phyloP scores from a whole-genome alignment of 164 flowering plant genomes.

The Houttuynia cordata region DNA sequence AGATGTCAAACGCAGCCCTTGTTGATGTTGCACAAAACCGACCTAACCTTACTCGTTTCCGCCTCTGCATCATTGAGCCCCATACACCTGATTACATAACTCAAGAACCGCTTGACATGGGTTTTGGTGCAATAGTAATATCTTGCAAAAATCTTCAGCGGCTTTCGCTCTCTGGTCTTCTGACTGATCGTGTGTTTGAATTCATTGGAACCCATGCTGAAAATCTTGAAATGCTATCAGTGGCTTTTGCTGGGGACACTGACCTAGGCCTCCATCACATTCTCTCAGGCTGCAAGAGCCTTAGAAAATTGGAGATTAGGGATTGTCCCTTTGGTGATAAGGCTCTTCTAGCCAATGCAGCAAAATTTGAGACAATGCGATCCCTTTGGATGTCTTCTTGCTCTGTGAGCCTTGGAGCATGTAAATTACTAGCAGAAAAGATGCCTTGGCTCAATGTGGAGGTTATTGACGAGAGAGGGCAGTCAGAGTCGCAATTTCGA shows the following conservation, averaged over 20 bases:
- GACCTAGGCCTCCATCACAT: conserved; percentile 73
- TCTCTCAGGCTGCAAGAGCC: conserved; percentile 75
- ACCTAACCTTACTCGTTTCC: conserved; percentile 66
- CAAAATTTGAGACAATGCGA: conserved; percentile 98
- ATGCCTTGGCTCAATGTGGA: conserved; percentile 74
- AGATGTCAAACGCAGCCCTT: conserved; percentile 80
- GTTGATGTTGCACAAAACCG: conserved; percentile 53
- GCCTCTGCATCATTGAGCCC: conserved; percentile 86
- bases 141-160: conserved; percentile 62
- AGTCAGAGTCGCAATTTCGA: conserved; percentile 29
- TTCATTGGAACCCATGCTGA: conserved; percentile 65
- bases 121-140: conserved; percentile 82
- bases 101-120: conserved; percentile 55
- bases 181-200: conserved; percentile 65
- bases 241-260: conserved; percentile 91
- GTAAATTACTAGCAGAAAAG: conserved; percentile 59
- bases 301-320: conserved; percentile 70
- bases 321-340: conserved; percentile 90
- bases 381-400: conserved; percentile 99
- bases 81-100: conserved; percentile 63
- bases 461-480: conserved; percentile 60
- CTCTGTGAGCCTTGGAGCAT: conserved; percentile 66
- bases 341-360: conserved; percentile 80
- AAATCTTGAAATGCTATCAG: conserved; percentile 73
- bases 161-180: conserved; percentile 78